phyloP scores from a whole-genome alignment of 2,329 filamentous ascomycete species.

The Ophiosphaerella narmari region DNA sequence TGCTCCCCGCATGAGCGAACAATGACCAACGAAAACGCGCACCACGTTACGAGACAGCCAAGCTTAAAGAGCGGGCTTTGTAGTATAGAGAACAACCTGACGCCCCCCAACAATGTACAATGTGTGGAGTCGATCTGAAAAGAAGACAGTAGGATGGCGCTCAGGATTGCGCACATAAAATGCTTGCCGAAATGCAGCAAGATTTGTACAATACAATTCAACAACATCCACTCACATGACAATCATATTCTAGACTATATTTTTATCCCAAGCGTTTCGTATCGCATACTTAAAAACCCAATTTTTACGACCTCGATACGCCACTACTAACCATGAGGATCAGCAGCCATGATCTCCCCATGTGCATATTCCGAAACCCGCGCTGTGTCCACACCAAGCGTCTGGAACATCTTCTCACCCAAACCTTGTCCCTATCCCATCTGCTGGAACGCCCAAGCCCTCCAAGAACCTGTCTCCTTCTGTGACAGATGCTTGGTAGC shows the following conservation, averaged over 20 bases:
- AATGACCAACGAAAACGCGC: not conserved
- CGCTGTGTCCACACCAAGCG: not conserved
- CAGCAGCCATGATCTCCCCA: not conserved
- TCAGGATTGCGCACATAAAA: constrained; percentile 12
- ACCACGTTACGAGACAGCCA: not conserved
- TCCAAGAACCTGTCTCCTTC: constrained; percentile 2
- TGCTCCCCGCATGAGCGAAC: constrained; percentile 53
- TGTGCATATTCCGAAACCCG: constrained; percentile 7
- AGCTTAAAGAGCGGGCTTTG: not conserved
- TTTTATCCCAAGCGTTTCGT: not conserved
- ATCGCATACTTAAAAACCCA: too few relatives aligned
- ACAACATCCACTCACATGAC: constrained; percentile 7
- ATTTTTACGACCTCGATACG: not conserved
- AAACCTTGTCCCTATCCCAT: not conserved
- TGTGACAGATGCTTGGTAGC: constrained; percentile 13
- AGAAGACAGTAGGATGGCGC: constrained; percentile 20
- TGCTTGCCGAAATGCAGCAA: not conserved
- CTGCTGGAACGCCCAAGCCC: constrained; percentile 3
- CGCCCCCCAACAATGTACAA: not conserved
- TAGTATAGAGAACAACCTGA: not conserved
- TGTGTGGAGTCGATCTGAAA: not conserved
- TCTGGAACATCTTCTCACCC: not conserved
- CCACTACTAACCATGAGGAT: not conserved
- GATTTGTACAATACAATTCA: constrained; percentile 11
- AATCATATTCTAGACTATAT: not conserved